These are phyloP conservation scores for Dispira parvispora DNA, from an alignment of 192 early-diverging fungal genomes.

Conservation along the genomic window DNA sequence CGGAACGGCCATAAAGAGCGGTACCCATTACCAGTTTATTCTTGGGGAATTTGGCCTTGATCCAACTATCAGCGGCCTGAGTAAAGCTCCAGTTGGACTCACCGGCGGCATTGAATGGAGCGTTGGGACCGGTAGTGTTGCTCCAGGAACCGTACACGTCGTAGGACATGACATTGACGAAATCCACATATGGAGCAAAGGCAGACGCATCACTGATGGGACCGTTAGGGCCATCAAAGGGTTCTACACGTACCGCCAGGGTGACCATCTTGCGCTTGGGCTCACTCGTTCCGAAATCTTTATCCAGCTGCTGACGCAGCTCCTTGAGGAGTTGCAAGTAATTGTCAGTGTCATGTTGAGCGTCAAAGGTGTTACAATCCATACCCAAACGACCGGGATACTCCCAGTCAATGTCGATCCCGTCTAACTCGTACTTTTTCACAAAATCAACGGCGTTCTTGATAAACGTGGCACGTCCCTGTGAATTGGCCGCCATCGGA, in stretches of 20 bases:
- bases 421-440: conserved; percentile 37
- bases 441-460: conserved; percentile 31
- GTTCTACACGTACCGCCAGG: conserved; percentile 40
- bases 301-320: conserved; percentile 31
- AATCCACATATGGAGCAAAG: conserved; percentile 38
- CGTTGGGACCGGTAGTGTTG: conserved; percentile 40
- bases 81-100: conserved; percentile 24
- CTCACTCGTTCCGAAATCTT: conserved; percentile 16
- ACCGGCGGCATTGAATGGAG: conserved; percentile 25
- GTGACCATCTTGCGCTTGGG: conserved; percentile 33
- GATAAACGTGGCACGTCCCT: conserved; percentile 28
- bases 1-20: conserved; percentile 43
- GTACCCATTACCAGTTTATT: conserved; percentile 39
- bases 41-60: conserved; percentile 37
- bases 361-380: conserved; percentile 26
- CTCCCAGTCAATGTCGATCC: conserved; percentile 64
- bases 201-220: conserved; percentile 34
- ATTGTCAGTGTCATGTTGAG: conserved; percentile 39
- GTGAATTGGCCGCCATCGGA: conserved; percentile 25
- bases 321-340: conserved; percentile 37
- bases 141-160: conserved; percentile 47
- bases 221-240: conserved; percentile 34
- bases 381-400: conserved; percentile 39
- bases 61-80: conserved; percentile 31
- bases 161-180: conserved; percentile 53